Conservation (phyloP, 2,329 filamentous ascomycete species). For the Calonectria multiphialidica region DNA sequence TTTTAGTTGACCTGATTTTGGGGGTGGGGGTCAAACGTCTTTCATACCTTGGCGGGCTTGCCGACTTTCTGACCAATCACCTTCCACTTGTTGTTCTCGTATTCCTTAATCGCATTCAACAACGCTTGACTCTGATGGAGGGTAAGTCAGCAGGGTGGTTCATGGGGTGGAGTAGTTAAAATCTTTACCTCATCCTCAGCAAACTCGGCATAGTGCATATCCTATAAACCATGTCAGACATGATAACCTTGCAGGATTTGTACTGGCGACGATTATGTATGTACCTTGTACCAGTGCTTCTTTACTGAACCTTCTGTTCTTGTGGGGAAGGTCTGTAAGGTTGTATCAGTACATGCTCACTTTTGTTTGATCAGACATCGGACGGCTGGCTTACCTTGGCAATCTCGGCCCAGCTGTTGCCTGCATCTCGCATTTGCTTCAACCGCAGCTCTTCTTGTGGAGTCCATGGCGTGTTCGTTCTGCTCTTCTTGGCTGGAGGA, state of each 20-base stretch:
- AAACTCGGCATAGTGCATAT: constrained; percentile 99
- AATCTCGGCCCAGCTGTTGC: constrained; percentile 97
- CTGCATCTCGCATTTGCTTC: constrained; percentile 93
- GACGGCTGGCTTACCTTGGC: constrained; percentile 94
- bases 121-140: constrained; percentile 77
- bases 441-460: constrained; percentile 91
- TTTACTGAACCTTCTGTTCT: constrained; percentile 98
- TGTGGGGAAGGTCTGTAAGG: constrained; percentile 85
- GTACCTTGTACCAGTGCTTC: constrained; percentile 99
- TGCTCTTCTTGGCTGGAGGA: constrained; percentile 85
- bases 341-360: constrained; percentile 1
- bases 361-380: too few relatives aligned
- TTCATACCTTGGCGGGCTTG: constrained; percentile 86
- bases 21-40: neutral
- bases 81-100: constrained; percentile 99
- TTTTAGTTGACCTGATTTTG: neutral
- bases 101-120: constrained; percentile 96
- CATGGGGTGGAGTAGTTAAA: constrained; percentile 29
- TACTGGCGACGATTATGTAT: too few relatives aligned
- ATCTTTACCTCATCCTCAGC: constrained; percentile 90
- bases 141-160: constrained; percentile 34
- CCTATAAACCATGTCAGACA: constrained; percentile 61
- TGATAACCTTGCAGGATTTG: too few relatives aligned
- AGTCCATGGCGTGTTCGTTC: constrained; percentile 99
- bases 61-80: constrained; percentile 95